phyloP scores from a whole-genome alignment of 805 yeast species.

The Cyberlindnera maritima region DNA sequence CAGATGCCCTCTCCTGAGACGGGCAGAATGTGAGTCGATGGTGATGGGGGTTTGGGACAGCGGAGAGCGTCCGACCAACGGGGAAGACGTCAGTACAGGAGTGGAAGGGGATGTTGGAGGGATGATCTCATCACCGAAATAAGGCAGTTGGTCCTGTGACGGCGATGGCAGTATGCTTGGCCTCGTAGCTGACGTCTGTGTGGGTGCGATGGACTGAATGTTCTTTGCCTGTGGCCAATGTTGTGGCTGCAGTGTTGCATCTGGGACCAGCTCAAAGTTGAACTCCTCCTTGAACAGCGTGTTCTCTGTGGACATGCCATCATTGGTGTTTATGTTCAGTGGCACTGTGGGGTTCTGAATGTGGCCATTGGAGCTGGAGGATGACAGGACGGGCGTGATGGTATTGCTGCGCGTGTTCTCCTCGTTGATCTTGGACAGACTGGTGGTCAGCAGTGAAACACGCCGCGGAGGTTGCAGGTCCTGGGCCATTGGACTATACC shows the following conservation, averaged over 20 bases:
- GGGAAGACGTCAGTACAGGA: neutral
- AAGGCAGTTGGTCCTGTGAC: neutral
- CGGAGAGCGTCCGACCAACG: neutral
- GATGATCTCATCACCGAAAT: constrained; percentile 9
- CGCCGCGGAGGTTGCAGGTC: neutral
- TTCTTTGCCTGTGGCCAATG: neutral
- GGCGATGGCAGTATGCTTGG: neutral
- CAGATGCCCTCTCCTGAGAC: constrained; percentile 9
- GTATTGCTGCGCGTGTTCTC: constrained; percentile 7
- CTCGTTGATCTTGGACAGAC: constrained; percentile 11
- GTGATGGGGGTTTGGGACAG: constrained; percentile 2
- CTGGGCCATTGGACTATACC: neutral
- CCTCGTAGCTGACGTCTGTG: neutral
- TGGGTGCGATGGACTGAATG: neutral
- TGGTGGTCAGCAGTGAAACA: constrained; percentile 8
- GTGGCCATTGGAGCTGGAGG: neutral
- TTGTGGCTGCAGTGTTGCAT: neutral
- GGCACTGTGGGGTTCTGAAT: neutral
- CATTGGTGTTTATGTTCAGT: neutral
- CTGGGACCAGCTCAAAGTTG: constrained; percentile 9
- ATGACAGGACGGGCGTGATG: constrained; percentile 1
- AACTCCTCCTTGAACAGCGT: constrained; percentile 4
- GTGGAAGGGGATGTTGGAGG: neutral
- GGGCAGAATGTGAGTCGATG: constrained; percentile 3
- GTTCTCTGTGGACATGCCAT: neutral